These are phyloP conservation scores for Claviceps cyperi DNA, from an alignment of 2,329 filamentous ascomycete species.

Conservation along the genomic window DNA sequence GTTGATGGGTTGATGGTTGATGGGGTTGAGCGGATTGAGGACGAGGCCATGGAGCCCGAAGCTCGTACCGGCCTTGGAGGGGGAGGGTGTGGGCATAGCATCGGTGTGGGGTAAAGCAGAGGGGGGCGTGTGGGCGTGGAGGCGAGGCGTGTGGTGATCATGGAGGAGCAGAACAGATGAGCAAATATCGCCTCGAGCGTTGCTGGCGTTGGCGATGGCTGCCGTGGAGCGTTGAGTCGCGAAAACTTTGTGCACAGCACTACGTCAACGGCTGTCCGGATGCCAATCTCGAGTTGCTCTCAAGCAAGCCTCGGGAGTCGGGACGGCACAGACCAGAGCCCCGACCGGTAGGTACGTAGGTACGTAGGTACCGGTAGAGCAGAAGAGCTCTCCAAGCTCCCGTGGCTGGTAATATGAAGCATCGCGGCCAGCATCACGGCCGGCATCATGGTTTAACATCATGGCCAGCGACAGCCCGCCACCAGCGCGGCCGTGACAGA, in stretches of 20 bases:
- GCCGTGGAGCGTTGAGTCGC: background rate
- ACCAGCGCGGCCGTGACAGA: no score
- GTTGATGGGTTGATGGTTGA: no score
- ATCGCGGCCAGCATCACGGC: no score
- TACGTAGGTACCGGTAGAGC: no score
- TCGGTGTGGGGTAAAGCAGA: background rate
- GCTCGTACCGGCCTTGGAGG: conserved; percentile 4
- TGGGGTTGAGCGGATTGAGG: conserved; percentile 6
- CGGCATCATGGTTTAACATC: no score
- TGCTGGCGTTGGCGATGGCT: background rate
- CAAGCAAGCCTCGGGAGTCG: background rate
- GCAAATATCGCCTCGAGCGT: background rate
- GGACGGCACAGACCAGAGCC: background rate
- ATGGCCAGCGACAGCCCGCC: no score
- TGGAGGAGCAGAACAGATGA: background rate
- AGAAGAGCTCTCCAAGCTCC: no score
- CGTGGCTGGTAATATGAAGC: no score
- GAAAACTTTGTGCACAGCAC: background rate
- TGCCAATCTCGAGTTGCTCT: background rate
- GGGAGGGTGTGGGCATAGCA: background rate
- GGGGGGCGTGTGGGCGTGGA: background rate
- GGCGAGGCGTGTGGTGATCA: no score
- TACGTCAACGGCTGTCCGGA: conserved; percentile 1
- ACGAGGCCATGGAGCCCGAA: conserved; percentile 5
- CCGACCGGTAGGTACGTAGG: background rate